A percentile compares a stretch with the other conserved stretches of the same genome.
phyloP scores from a whole-genome alignment of 805 yeast species.

The Candida jianshihensis region DNA sequence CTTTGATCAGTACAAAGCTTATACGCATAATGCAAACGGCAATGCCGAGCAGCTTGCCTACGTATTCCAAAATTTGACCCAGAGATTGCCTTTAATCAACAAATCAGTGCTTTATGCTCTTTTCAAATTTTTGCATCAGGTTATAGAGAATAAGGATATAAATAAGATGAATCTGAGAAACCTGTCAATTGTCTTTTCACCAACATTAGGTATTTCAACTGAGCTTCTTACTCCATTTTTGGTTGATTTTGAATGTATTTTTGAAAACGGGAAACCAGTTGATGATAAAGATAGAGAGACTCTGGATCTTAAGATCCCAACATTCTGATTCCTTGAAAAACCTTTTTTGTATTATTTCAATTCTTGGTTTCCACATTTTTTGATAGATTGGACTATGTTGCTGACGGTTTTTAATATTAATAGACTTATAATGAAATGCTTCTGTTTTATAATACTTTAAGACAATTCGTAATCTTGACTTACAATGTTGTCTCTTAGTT shows the following conservation, averaged over 20 bases:
- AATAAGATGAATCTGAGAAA: constrained; percentile 86
- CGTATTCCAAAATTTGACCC: constrained; percentile 28
- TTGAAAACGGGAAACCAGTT: constrained; percentile 43
- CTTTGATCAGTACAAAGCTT: constrained; percentile 29
- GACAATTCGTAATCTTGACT: too few relatives aligned
- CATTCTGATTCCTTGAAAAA: constrained; percentile 9
- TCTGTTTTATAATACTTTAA: too few relatives aligned
- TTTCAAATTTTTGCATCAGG: constrained; percentile 60
- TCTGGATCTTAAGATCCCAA: constrained; percentile 48
- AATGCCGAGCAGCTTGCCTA: constrained; percentile 23
- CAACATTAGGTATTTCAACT: constrained; percentile 65
- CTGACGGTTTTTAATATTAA: too few relatives aligned
- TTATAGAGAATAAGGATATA: constrained; percentile 48
- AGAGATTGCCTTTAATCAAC: constrained; percentile 44
- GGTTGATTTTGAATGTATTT: constrained; percentile 55
- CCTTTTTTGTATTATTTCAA: background rate
- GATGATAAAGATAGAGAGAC: constrained; percentile 36
- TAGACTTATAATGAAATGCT: too few relatives aligned
- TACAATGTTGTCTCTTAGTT: too few relatives aligned
- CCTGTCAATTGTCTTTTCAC: constrained; percentile 73
- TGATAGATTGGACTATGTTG: too few relatives aligned
- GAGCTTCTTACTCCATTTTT: constrained; percentile 53
- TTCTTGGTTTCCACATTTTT: too few relatives aligned
- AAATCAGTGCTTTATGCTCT: constrained; percentile 55
- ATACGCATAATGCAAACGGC: constrained; percentile 26